These are phyloP conservation scores for Dichotomocladium elegans DNA, from an alignment of 371 early-diverging fungal genomes.

Conservation along the genomic window DNA sequence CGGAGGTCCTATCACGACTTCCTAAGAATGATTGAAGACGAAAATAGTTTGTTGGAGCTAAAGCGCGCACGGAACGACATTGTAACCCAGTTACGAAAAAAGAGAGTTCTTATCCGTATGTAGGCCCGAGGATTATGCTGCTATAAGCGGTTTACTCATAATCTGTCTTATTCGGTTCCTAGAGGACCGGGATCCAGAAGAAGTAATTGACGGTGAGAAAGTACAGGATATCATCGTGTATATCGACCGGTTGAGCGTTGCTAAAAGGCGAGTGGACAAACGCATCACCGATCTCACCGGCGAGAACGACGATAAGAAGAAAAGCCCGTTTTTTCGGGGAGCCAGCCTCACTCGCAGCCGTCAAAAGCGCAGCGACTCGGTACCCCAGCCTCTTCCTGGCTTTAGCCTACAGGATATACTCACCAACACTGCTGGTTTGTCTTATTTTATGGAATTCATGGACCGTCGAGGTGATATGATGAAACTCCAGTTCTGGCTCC, in stretches of 20 bases:
- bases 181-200: conserved; percentile 64
- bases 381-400: conserved; percentile 6
- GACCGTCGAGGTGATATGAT: conserved; percentile 65
- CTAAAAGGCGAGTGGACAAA: conserved; percentile 72
- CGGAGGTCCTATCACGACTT: conserved; percentile 73
- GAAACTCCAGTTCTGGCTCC: conserved; percentile 74
- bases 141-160: background rate
- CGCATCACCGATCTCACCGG: conserved; percentile 61
- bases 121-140: background rate
- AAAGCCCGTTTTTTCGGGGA: conserved; percentile 25
- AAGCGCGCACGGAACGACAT: conserved; percentile 67
- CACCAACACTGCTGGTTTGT: conserved; percentile 62
- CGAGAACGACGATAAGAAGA: conserved; percentile 40
- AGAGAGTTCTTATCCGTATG: conserved; percentile 52
- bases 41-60: conserved; percentile 63
- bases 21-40: conserved; percentile 67
- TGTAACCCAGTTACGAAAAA: conserved; percentile 72
- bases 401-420: conserved; percentile 49
- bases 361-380: background rate
- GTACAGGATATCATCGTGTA: conserved; percentile 74
- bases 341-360: conserved; percentile 7
- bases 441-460: conserved; percentile 83
- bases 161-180: conserved; percentile 2
- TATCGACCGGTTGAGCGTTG: conserved; percentile 69
- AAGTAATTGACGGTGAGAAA: conserved; percentile 76